Percentiles rank a stretch among this genome's conserved stretches.
phyloP scores from a whole-genome alignment of 2,329 filamentous ascomycete species.

The Hypoxylon sp. region DNA sequence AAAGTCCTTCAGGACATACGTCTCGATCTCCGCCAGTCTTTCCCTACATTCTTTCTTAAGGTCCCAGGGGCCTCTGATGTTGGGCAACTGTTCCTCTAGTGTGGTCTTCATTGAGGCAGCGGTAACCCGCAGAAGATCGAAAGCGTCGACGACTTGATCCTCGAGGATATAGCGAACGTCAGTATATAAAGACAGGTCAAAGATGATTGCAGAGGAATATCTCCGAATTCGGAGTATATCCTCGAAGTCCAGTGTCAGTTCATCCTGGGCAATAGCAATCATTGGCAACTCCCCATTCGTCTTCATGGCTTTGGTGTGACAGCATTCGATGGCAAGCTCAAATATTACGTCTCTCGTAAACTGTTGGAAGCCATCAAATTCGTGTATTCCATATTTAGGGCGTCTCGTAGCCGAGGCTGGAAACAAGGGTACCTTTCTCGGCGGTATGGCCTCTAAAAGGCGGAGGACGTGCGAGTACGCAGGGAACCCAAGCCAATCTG shows the following conservation, averaged over 20 bases:
- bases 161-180: conserved; percentile 53
- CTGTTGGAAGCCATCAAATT: conserved; percentile 31
- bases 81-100: conserved; percentile 31
- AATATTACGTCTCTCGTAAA: conserved; percentile 41
- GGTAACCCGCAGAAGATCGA: conserved; percentile 43
- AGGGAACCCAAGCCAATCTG: conserved; percentile 49
- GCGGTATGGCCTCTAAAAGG: conserved; percentile 38
- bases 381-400: conserved; percentile 43
- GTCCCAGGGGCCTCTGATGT: conserved; percentile 30
- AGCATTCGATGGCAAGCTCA: conserved; percentile 47
- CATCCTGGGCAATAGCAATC: conserved; percentile 47
- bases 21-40: conserved; percentile 35
- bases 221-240: conserved; percentile 39
- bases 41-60: conserved; percentile 25
- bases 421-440: conserved; percentile 48
- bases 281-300: conserved; percentile 35
- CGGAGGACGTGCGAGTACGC: conserved; percentile 41
- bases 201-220: conserved; percentile 47
- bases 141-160: conserved; percentile 36
- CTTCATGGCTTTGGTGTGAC: conserved; percentile 49
- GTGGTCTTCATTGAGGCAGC: conserved; percentile 31
- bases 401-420: conserved; percentile 18
- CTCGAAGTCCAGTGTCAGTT: conserved; percentile 48
- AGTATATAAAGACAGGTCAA: conserved; percentile 50
- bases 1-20: conserved; percentile 44